Evolutionary conservation across 2,329 filamentous ascomycete genomes (phyloP).

Genomic region (Botrytis medusae): DNA sequence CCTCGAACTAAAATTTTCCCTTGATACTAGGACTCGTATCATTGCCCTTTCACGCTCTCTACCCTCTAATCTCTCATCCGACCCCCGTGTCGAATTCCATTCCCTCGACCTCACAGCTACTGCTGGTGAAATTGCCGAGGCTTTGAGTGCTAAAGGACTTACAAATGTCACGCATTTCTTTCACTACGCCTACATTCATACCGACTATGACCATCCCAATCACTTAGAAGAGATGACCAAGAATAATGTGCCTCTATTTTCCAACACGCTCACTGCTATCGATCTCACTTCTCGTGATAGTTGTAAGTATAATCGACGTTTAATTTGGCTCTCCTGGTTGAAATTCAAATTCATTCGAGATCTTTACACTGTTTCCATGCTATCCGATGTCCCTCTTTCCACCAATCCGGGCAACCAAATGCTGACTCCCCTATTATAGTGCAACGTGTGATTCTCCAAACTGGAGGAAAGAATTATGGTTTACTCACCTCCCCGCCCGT

Average conservation of each 20-base stretch:
- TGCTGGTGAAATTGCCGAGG: background rate
- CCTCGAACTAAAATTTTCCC: background rate
- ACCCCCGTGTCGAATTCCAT: background rate
- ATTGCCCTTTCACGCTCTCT: conserved; percentile 4
- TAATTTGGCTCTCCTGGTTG: background rate
- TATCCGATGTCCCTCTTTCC: background rate
- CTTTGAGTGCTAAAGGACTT: background rate
- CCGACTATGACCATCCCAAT: background rate
- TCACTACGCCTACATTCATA: conserved; percentile 16
- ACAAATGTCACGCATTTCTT: conserved; percentile 17
- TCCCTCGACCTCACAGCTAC: conserved; percentile 3
- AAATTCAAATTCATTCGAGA: background rate
- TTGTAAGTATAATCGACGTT: background rate
- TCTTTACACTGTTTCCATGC: background rate
- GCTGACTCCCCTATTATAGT: background rate
- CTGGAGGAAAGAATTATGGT: conserved; percentile 15
- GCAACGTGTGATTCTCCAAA: conserved; percentile 13
- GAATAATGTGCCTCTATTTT: conserved; percentile 15
- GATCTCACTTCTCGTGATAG: background rate
- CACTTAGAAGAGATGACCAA: background rate
- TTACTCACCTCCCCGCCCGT: background rate
- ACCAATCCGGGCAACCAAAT: background rate
- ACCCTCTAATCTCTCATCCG: background rate
- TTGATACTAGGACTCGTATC: background rate
- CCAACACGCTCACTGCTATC: background rate